Conservation (phyloP, 2,329 filamentous ascomycete genomes). For the Byssothecium circinans region DNA sequence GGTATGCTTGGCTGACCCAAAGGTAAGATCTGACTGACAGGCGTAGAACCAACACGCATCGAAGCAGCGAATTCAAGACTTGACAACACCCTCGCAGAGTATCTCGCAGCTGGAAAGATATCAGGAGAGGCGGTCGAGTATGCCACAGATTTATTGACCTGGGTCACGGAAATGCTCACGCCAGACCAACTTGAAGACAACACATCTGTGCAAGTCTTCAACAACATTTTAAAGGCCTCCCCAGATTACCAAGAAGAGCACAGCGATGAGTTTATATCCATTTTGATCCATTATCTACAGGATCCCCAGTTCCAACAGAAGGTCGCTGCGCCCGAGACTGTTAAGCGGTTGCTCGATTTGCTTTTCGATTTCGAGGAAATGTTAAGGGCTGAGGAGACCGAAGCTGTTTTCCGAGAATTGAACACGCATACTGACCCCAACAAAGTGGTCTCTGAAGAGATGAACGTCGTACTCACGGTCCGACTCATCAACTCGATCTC, state of each 20-base stretch:
- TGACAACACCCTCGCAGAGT: constrained; percentile 31
- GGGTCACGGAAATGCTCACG: constrained; percentile 41
- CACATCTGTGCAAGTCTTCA: constrained; percentile 31
- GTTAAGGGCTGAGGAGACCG: constrained; percentile 27
- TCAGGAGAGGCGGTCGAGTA: constrained; percentile 37
- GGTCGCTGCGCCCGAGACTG: constrained; percentile 29
- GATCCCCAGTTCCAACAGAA: constrained; percentile 39
- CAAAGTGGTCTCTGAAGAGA: constrained; percentile 26
- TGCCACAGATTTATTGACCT: constrained; percentile 38
- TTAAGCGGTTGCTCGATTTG: constrained; percentile 33
- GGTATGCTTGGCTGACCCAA: constrained; percentile 21
- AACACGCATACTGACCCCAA: constrained; percentile 27
- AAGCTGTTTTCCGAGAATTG: constrained; percentile 33
- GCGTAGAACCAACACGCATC: constrained; percentile 38
- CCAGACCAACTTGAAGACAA: constrained; percentile 36
- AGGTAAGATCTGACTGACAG: constrained; percentile 15
- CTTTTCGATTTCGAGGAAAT: constrained; percentile 36
- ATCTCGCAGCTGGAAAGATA: constrained; percentile 28
- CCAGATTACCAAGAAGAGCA: constrained; percentile 43
- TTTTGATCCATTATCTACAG: constrained; percentile 40
- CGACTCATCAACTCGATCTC: constrained; percentile 37
- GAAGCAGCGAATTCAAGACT: constrained; percentile 38
- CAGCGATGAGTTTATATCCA: constrained; percentile 35
- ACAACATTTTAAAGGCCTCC: constrained; percentile 28
- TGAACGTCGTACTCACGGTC: constrained; percentile 30